Conservation (phyloP, 176 grass and related monocot genomes). For the Oryza meridionalis region DNA sequence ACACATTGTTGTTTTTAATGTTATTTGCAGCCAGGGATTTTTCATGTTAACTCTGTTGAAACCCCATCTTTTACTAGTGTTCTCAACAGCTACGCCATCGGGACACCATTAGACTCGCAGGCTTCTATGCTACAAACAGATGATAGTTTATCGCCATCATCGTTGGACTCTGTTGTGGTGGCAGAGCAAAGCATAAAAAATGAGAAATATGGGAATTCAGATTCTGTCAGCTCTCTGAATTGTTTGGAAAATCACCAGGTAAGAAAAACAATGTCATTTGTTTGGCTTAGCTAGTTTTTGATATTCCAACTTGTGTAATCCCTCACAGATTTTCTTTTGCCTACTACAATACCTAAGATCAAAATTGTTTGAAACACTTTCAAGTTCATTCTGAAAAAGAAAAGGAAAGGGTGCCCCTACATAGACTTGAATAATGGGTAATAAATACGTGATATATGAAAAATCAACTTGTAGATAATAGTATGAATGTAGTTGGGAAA, state of each 20-base stretch:
- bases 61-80: slow-evolving; percentile 52
- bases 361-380: neutral
- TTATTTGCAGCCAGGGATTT: slow-evolving; percentile 55
- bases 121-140: slow-evolving; percentile 77
- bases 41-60: slow-evolving; percentile 56
- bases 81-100: slow-evolving; percentile 59
- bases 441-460: neutral
- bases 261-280: slow-evolving; percentile 13
- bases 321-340: neutral
- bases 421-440: neutral
- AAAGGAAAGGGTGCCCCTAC: neutral
- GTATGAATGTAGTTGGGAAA: neutral
- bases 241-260: slow-evolving; percentile 73
- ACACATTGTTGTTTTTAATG: neutral
- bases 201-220: slow-evolving; percentile 66
- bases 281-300: slow-evolving; percentile 16
- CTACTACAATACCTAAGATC: neutral
- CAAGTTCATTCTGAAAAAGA: neutral
- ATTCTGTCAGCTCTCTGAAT: slow-evolving; percentile 60
- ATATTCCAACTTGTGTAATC: neutral
- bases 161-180: slow-evolving; percentile 76
- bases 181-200: slow-evolving; percentile 72
- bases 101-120: slow-evolving; percentile 72
- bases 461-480: neutral
- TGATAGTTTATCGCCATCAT: slow-evolving; percentile 78